Conservation (phyloP, 345 rosid species). For the Sonneratia caseolaris region DNA sequence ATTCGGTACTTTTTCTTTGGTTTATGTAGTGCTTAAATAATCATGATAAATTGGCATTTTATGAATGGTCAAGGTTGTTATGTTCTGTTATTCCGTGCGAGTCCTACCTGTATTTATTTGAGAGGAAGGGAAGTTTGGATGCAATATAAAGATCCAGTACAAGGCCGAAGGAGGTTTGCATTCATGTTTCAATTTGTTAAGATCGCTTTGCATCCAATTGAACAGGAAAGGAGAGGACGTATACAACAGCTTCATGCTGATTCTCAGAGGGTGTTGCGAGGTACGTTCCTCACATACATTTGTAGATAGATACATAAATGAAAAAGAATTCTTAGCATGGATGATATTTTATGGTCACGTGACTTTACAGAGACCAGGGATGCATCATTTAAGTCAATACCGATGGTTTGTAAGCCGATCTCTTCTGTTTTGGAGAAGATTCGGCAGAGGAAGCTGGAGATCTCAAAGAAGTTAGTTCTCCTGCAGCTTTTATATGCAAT, state of each 20-base stretch:
- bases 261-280: slow-evolving; percentile 82
- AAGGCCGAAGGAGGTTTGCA: neutral
- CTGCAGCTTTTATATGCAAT: slow-evolving; percentile 4
- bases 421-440: slow-evolving; percentile 81
- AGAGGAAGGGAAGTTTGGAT: neutral
- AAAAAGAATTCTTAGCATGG: neutral
- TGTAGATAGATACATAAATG: neutral
- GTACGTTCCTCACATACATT: slow-evolving; percentile 17
- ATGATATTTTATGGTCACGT: neutral
- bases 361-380: slow-evolving; percentile 50
- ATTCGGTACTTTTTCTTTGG: too few relatives aligned
- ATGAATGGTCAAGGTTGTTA: neutral
- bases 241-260: slow-evolving; percentile 60
- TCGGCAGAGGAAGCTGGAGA: slow-evolving; percentile 64
- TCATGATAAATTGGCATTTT: too few relatives aligned
- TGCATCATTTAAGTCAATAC: slow-evolving; percentile 61
- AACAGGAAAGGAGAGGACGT: slow-evolving; percentile 64
- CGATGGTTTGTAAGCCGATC: slow-evolving; percentile 60
- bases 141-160: neutral
- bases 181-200: neutral
- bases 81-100: too few relatives aligned
- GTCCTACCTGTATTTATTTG: too few relatives aligned
- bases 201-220: neutral
- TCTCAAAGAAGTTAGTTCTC: slow-evolving; percentile 50
- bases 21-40: too few relatives aligned